Evolutionary conservation across 2,329 filamentous ascomycete species (phyloP), one percentile per base, ranked within the genome.

Genomic region (Incumbomyces delicatus): DNA sequence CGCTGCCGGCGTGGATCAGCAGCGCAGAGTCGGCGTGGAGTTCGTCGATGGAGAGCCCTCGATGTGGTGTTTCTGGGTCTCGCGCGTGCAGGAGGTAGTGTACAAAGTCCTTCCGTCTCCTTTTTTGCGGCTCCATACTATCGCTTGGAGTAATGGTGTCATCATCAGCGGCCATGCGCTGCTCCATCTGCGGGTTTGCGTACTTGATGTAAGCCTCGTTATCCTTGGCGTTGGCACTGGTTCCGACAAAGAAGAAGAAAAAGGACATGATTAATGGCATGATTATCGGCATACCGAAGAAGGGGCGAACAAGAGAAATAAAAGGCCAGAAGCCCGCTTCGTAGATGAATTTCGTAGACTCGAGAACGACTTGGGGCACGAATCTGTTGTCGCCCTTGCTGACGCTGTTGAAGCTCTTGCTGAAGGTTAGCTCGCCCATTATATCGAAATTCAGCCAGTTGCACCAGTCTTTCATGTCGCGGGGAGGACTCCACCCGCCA

Each of bases 361-460:
- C n/a, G n/a, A n/a, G n/a, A n/a, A n/a, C n/a, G n/a, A n/a, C n/a
- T n/a, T n/a, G n/a, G n/a, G 47, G 50, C 13, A 53, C 42, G 14
- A 41, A 44, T 49, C 70, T 63, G 16, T 62, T 61, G 10, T 61
- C 55, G 2, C 56, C 58, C 2, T 58, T 57, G 22, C 60, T 53
- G 2, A 72, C 52, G 37, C 64, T 67, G 13, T 59, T 56, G 49
- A 70, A 71, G 1, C 60, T 48, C 30, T 68, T 61, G 1, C 67
- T 66, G 40, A 70, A 69, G 0, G 61, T 56, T 1, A 71, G 46
- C 27, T 70, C 65, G 0, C 66, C 66, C 34, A 70, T 62, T 14
- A 69, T 59, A 45, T 70, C 66, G 43, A 68, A 69, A 2, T 62
- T 62, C 1, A 60, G 58, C 35, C 54, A 66, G 20, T 64, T 65